A percentile compares a stretch with the other conserved stretches of the same genome.
Conservation (phyloP, 306 rosid species). For the Prunus mira region DNA sequence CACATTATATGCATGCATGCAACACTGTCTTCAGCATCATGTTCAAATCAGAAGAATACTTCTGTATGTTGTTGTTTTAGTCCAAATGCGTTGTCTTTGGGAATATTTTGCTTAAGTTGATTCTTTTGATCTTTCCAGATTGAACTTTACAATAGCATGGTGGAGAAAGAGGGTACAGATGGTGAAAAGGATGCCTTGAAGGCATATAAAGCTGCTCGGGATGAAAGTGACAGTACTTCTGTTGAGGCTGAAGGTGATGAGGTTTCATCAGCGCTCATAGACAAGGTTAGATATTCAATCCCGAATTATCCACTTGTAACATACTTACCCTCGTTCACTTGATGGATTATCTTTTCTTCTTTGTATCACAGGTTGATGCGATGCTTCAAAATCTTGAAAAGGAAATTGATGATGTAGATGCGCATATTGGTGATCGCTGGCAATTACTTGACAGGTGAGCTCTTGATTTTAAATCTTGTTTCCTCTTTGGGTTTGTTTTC, state of each 20-base stretch:
- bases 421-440: conserved; percentile 85
- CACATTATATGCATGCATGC: background rate
- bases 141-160: conserved; percentile 88
- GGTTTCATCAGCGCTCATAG: conserved; percentile 84
- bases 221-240: conserved; percentile 46
- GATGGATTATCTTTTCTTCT: background rate
- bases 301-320: background rate
- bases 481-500: conserved; percentile 2
- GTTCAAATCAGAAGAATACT: background rate
- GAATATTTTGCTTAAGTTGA: conserved; percentile 1
- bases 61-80: background rate
- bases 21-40: background rate
- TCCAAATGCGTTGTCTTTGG: background rate
- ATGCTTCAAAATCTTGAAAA: conserved; percentile 95
- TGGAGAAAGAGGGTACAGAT: conserved; percentile 63
- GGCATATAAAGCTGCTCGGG: conserved; percentile 93
- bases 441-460: conserved; percentile 80
- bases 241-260: conserved; percentile 51
- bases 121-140: conserved; percentile 49
- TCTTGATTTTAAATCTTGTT: conserved; percentile 6
- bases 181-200: conserved; percentile 64
- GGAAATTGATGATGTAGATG: conserved; percentile 97
- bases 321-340: background rate
- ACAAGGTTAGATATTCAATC: conserved; percentile 45
- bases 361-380: conserved; percentile 69